Percentiles rank a stretch among this genome's conserved stretches.
These are phyloP conservation scores for Fallopia convolvulus DNA, from an alignment of 148 eudicot species.

Conservation along the genomic window DNA sequence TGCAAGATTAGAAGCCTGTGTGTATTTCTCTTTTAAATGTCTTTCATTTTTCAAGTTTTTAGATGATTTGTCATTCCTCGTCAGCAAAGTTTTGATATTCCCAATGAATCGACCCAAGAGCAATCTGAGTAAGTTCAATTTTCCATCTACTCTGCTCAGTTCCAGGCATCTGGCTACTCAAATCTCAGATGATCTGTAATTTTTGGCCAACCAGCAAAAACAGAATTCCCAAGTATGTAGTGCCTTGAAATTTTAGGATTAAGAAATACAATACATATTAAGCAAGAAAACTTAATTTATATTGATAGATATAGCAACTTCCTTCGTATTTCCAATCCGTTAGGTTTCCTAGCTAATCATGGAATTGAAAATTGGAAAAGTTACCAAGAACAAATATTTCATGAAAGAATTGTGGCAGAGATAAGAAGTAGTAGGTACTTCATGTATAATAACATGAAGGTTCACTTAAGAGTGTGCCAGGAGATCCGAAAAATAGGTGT, in stretches of 20 bases:
- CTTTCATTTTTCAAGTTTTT: neutral
- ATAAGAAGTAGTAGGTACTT: too few species aligned
- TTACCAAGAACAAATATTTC: neutral
- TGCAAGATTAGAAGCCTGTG: neutral
- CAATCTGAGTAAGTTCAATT: conserved; percentile 83
- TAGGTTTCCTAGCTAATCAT: neutral
- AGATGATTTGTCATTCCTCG: neutral
- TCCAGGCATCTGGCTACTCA: conserved; percentile 72
- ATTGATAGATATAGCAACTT: neutral
- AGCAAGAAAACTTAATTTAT: neutral
- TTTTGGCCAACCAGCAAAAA: conserved; percentile 66
- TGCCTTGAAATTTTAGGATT: neutral
- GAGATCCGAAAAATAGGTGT: too few species aligned
- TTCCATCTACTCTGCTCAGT: conserved; percentile 87
- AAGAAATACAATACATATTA: neutral
- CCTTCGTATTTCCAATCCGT: neutral
- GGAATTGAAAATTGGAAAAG: neutral
- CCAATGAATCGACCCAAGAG: conserved; percentile 46
- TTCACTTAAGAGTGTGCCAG: too few species aligned
- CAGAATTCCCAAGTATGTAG: neutral
- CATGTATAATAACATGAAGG: too few species aligned
- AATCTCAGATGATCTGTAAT: conserved; percentile 79
- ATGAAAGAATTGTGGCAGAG: too few species aligned
- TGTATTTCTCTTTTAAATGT: neutral
- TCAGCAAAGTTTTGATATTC: neutral